Percentiles rank a stretch among this genome's conserved stretches.
Evolutionary conservation across 768 basidiomycete genomes (phyloP).

Genomic region (Naganishia vaughanmartiniae): DNA sequence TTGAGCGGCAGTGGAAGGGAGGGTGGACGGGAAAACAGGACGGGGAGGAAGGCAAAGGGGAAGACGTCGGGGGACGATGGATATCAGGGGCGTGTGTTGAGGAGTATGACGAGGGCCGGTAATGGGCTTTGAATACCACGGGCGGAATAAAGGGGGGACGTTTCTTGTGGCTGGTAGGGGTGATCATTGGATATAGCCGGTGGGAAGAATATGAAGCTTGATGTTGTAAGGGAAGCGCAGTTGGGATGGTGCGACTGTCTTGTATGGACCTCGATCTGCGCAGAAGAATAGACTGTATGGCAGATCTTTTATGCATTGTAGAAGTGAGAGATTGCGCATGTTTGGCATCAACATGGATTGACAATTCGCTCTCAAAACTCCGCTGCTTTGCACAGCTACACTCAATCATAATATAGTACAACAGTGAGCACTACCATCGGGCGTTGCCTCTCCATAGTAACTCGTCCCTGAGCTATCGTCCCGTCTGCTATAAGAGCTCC

Average conservation of each 20-base stretch:
- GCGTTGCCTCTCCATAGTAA: too few relatives aligned
- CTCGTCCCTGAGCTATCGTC: too few relatives aligned
- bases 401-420: too few relatives aligned
- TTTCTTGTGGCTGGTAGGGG: background rate
- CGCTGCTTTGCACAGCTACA: too few relatives aligned
- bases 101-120: slow-evolving; percentile 20
- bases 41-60: background rate
- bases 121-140: background rate
- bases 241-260: background rate
- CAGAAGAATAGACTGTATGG: too few relatives aligned
- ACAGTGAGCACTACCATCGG: too few relatives aligned
- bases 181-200: background rate
- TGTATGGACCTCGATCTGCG: background rate
- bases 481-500: too few relatives aligned
- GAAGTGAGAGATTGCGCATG: too few relatives aligned
- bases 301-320: too few relatives aligned
- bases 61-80: background rate
- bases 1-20: background rate
- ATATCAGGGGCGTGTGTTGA: slow-evolving; percentile 16
- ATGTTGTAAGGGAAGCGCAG: background rate
- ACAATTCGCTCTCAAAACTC: too few relatives aligned
- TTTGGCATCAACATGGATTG: too few relatives aligned
- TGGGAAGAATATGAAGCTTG: too few relatives aligned
- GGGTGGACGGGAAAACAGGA: background rate
- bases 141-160: background rate